phyloP scores from a whole-genome alignment of 2,329 filamentous ascomycete genomes.

The Microascus cirrosus region DNA sequence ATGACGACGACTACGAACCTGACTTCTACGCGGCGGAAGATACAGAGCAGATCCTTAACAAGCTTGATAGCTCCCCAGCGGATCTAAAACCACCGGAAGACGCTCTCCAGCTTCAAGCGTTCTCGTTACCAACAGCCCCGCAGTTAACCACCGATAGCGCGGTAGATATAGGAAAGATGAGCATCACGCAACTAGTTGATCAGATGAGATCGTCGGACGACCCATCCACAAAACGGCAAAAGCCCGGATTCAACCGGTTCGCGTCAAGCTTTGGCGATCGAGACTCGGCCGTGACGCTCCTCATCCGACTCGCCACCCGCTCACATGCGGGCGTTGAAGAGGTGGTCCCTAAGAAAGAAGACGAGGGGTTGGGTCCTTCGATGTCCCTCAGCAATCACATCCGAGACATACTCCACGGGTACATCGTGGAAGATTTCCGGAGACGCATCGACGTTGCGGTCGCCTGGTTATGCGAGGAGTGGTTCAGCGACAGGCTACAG shows the following conservation, averaged over 20 bases:
- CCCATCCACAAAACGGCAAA: constrained; percentile 45
- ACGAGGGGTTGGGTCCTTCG: constrained; percentile 17
- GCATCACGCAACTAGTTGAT: constrained; percentile 9
- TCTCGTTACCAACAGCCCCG: constrained; percentile 68
- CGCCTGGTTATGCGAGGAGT: constrained; percentile 92
- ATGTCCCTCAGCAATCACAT: constrained; percentile 55
- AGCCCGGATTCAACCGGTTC: constrained; percentile 69
- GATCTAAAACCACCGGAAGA: constrained; percentile 23
- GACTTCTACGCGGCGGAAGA: constrained; percentile 71
- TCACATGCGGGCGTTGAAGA: constrained; percentile 61
- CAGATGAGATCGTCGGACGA: constrained; percentile 61
- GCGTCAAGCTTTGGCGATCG: constrained; percentile 76
- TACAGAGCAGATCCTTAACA: constrained; percentile 66
- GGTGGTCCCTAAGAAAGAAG: constrained; percentile 44
- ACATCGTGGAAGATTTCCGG: constrained; percentile 86
- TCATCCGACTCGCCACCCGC: constrained; percentile 76
- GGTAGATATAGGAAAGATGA: constrained; percentile 8
- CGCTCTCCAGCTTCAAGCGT: constrained; percentile 60
- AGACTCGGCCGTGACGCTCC: constrained; percentile 83
- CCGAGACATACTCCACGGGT: constrained; percentile 69
- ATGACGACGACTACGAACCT: constrained; percentile 82
- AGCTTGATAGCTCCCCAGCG: constrained; percentile 58
- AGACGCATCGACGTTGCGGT: constrained; percentile 82
- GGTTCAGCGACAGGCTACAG: constrained; percentile 72
- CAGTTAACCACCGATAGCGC: constrained; percentile 50